Conservation (phyloP, 2,329 filamentous ascomycete genomes). For the Colletotrichum brevisporum region DNA sequence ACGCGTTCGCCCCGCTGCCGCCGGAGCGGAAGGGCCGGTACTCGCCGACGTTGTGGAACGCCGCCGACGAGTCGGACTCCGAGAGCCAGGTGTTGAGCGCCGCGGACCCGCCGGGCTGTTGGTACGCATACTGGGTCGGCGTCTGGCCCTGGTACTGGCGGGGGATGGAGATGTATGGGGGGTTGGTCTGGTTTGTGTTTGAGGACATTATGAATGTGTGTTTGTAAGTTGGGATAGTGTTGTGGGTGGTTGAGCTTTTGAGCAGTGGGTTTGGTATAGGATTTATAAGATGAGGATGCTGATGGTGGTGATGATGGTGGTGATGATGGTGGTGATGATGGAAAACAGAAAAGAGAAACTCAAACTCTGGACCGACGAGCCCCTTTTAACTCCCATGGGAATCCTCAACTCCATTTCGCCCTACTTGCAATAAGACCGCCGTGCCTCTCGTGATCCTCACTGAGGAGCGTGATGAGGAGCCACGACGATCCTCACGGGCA, state of each 20-base stretch:
- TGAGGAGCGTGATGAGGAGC: slow-evolving; percentile 5
- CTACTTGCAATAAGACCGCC: background rate
- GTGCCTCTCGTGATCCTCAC: background rate
- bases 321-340: too few species aligned
- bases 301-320: too few species aligned
- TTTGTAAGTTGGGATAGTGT: background rate
- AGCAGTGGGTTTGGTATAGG: too few species aligned
- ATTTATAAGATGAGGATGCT: too few species aligned
- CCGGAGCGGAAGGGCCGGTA: slow-evolving; percentile 7
- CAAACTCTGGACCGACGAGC: too few species aligned
- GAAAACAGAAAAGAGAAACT: too few species aligned
- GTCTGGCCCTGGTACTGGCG: slow-evolving; percentile 5
- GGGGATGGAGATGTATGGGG: slow-evolving; percentile 7
- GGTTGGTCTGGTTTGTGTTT: background rate
- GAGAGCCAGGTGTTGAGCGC: slow-evolving; percentile 29
- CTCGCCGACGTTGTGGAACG: slow-evolving; percentile 19
- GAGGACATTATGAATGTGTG: slow-evolving; percentile 20
- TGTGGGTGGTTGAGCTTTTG: too few species aligned
- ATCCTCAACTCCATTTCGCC: too few species aligned
- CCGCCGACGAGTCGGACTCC: background rate
- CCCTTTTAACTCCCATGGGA: too few species aligned
- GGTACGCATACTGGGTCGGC: background rate
- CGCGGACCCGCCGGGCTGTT: slow-evolving; percentile 6
- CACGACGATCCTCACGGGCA: background rate
- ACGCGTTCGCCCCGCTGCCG: background rate